phyloP scores from a whole-genome alignment of 805 yeast species.

The Priceomyces fermenticarens region DNA sequence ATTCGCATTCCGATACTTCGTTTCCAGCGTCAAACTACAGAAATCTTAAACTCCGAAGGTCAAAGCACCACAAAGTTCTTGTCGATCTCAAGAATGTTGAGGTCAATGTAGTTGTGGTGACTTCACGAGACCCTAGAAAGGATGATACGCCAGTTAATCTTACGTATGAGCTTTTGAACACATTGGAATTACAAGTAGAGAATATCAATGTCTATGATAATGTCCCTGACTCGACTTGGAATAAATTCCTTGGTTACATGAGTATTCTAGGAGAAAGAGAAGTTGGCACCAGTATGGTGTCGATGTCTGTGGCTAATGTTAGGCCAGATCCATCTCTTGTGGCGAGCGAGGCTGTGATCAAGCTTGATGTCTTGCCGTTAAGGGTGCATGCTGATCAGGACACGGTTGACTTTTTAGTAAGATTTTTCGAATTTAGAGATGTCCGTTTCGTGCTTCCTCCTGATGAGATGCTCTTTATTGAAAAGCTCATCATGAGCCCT shows the following conservation, averaged over 20 bases:
- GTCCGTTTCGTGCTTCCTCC: conserved; percentile 58
- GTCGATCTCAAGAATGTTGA: conserved; percentile 56
- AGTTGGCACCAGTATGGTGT: conserved; percentile 61
- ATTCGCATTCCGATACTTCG: conserved; percentile 14
- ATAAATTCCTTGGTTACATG: conserved; percentile 71
- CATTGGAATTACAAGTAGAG: conserved; percentile 46
- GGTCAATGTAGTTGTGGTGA: conserved; percentile 42
- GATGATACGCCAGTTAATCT: conserved; percentile 28
- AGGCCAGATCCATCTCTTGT: conserved; percentile 62
- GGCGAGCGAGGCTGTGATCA: conserved; percentile 64
- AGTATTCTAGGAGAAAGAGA: conserved; percentile 70
- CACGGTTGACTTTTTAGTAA: conserved; percentile 74
- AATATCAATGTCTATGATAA: conserved; percentile 69
- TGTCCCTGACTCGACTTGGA: conserved; percentile 88
- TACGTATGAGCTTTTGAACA: conserved; percentile 46
- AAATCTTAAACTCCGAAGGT: conserved; percentile 61
- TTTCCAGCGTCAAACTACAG: conserved; percentile 30
- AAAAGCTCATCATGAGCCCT: conserved; percentile 60
- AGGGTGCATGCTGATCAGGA: conserved; percentile 91
- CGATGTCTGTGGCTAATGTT: conserved; percentile 50
- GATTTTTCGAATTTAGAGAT: conserved; percentile 83
- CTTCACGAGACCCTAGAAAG: conserved; percentile 46
- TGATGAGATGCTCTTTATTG: conserved; percentile 67
- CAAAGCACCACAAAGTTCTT: conserved; percentile 56
- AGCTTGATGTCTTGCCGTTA: conserved; percentile 62